phyloP scores from a whole-genome alignment of 2,329 filamentous ascomycete species.

The Neoscytalidium dimidiatum region DNA sequence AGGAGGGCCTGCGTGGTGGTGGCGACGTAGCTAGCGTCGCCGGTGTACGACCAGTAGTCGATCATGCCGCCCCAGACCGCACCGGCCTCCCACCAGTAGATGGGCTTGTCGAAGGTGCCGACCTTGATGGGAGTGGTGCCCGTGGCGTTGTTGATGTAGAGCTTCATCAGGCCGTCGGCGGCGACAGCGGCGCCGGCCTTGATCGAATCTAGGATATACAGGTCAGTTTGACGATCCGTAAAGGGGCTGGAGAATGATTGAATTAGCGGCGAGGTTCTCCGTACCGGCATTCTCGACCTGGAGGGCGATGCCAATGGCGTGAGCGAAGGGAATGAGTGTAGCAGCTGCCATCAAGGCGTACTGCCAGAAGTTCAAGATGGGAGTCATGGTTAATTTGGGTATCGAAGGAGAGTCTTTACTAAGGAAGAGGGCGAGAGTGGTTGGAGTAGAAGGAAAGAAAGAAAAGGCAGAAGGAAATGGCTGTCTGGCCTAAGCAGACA shows the following conservation, averaged over 20 bases:
- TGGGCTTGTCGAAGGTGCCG: constrained; percentile 53
- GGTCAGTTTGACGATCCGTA: not conserved
- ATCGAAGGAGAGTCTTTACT: not conserved
- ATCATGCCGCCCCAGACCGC: constrained; percentile 42
- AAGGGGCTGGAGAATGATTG: not conserved
- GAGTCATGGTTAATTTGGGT: not conserved
- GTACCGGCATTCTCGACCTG: not conserved
- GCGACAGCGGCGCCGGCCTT: constrained; percentile 1
- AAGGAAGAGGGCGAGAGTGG: not conserved
- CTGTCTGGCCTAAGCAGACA: not conserved
- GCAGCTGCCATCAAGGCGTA: constrained; percentile 7
- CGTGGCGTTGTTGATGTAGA: constrained; percentile 13
- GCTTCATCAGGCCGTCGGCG: constrained; percentile 12
- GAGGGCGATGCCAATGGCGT: not conserved
- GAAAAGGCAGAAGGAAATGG: not conserved
- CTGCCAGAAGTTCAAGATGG: not conserved
- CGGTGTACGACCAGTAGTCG: constrained; percentile 47
- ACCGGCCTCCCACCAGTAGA: constrained; percentile 47
- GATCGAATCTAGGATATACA: not conserved
- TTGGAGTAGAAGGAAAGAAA: not conserved
- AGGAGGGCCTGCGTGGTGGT: constrained; percentile 59
- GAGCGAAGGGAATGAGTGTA: not conserved
- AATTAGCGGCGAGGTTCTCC: not conserved
- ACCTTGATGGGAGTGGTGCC: constrained; percentile 33
- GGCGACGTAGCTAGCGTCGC: constrained; percentile 39